Percentiles rank a stretch among this genome's conserved stretches.
These are phyloP conservation scores for Aspergillus panamensis DNA, from an alignment of 495 filamentous ascomycete species.

Conservation along the genomic window DNA sequence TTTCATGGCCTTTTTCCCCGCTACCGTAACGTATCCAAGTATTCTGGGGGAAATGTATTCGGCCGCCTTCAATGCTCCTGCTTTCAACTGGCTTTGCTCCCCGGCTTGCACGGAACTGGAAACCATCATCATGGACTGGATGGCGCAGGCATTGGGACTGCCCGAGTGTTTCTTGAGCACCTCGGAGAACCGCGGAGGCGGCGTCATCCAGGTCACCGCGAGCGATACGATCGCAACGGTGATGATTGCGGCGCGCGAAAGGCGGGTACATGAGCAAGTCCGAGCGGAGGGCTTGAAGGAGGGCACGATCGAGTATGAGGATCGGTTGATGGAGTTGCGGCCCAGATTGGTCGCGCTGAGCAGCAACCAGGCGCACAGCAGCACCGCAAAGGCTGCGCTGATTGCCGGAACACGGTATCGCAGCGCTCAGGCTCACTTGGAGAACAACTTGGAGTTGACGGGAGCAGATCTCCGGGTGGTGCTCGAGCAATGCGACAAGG, in stretches of 20 bases:
- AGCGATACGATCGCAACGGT: slow-evolving; percentile 84
- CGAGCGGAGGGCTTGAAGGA: slow-evolving; percentile 49
- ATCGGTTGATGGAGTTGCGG: slow-evolving; percentile 61
- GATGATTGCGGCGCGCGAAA: slow-evolving; percentile 85
- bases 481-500: slow-evolving; percentile 57
- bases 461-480: slow-evolving; percentile 54
- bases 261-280: slow-evolving; percentile 57
- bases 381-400: slow-evolving; percentile 81
- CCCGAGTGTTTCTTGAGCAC: slow-evolving; percentile 75
- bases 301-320: slow-evolving; percentile 41
- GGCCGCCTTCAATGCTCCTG: slow-evolving; percentile 80
- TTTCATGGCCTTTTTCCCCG: slow-evolving; percentile 96
- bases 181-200: slow-evolving; percentile 69
- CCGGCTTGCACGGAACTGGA: slow-evolving; percentile 96
- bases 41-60: slow-evolving; percentile 94
- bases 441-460: slow-evolving; percentile 69
- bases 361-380: slow-evolving; percentile 75
- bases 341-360: slow-evolving; percentile 75
- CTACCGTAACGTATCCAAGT: slow-evolving; percentile 74
- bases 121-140: slow-evolving; percentile 91
- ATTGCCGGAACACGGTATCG: slow-evolving; percentile 80
- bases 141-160: slow-evolving; percentile 69
- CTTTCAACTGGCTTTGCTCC: slow-evolving; percentile 97
- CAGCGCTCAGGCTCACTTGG: slow-evolving; percentile 55
- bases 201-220: slow-evolving; percentile 93